These are phyloP conservation scores for Gossypium lobatum DNA, from an alignment of 441 rosid species.

Conservation along the genomic window DNA sequence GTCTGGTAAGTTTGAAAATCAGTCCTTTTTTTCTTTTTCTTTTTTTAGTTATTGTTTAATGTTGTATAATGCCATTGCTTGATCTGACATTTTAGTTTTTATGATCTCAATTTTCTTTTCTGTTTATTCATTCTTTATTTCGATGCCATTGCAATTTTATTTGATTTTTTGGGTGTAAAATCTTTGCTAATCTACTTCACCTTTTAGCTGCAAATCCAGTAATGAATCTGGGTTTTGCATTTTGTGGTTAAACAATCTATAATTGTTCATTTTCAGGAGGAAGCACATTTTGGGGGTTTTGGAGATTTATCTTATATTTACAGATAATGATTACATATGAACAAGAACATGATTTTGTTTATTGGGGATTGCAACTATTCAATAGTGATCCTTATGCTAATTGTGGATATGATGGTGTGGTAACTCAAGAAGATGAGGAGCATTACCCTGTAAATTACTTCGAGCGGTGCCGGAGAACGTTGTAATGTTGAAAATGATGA, in stretches of 20 bases:
- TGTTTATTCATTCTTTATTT: background rate
- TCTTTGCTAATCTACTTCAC: background rate
- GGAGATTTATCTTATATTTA: background rate
- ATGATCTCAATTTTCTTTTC: background rate
- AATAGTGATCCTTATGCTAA: slow-evolving; percentile 44
- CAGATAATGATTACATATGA: slow-evolving; percentile 41
- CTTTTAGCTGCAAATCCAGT: background rate
- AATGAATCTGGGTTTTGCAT: background rate
- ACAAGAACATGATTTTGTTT: slow-evolving; percentile 56
- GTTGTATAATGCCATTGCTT: slow-evolving; percentile 7
- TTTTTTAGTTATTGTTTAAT: background rate
- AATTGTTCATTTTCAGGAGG: background rate
- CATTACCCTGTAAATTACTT: slow-evolving; percentile 34
- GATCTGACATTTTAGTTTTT: background rate
- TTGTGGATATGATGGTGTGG: slow-evolving; percentile 30
- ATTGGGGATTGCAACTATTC: slow-evolving; percentile 61
- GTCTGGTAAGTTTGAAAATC: background rate
- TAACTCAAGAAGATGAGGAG: slow-evolving; percentile 25
- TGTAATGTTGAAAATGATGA: slow-evolving; percentile 53
- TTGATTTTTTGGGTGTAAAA: background rate
- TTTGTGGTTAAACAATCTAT: too few species aligned
- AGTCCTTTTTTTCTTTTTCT: background rate
- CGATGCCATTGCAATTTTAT: background rate
- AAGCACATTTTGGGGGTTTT: slow-evolving; percentile 1
- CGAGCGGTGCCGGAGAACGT: slow-evolving; percentile 34